Evolutionary conservation across 148 eudicot species (phyloP).

Genomic region (Camellia granthamiana): DNA sequence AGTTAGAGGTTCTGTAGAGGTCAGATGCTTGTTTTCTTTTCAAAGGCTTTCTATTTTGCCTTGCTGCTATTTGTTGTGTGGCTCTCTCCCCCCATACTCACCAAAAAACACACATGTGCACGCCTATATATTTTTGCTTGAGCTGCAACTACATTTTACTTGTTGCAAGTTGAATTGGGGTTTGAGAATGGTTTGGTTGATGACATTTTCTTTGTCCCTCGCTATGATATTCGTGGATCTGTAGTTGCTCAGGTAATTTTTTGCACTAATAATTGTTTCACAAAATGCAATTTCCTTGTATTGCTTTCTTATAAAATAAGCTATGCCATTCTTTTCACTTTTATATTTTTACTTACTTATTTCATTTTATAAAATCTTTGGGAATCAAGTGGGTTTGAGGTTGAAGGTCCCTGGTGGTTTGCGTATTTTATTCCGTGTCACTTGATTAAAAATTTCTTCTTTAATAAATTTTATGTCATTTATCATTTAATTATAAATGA

Average conservation of each 20-base stretch:
- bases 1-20: conserved; percentile 77
- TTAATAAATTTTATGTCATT: neutral
- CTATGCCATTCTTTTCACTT: neutral
- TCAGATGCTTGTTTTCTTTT: conserved; percentile 25
- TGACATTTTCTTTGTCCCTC: conserved; percentile 76
- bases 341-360: neutral
- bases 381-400: neutral
- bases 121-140: neutral
- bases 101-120: neutral
- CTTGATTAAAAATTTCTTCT: neutral
- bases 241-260: conserved; percentile 84
- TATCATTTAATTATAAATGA: neutral
- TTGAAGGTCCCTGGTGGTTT: neutral
- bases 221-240: conserved; percentile 78
- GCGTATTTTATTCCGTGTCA: neutral
- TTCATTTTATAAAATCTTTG: neutral
- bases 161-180: conserved; percentile 83
- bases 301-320: neutral
- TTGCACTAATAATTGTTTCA: too few relatives aligned
- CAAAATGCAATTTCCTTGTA: neutral
- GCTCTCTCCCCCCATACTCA: neutral
- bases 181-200: conserved; percentile 71
- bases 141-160: conserved; percentile 2
- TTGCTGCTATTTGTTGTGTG: neutral
- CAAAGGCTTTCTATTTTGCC: neutral